phyloP scores from a whole-genome alignment of 352 stramenopile species.

The Bremia lactucae region DNA sequence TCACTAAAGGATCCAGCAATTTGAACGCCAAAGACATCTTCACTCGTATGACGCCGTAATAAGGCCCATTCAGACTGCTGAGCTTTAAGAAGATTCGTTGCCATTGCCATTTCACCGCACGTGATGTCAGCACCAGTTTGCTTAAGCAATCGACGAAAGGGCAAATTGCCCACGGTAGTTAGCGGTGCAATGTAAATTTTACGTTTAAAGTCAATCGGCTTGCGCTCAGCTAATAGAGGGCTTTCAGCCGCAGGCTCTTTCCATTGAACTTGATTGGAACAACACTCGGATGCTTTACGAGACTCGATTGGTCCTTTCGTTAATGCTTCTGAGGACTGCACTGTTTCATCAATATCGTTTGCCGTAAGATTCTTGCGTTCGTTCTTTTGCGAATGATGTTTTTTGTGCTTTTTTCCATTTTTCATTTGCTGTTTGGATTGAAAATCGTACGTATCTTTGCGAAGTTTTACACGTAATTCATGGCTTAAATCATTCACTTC shows the following conservation, averaged over 20 bases:
- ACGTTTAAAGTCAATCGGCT: conserved; percentile 93
- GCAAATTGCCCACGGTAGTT: conserved; percentile 99
- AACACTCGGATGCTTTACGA: too few relatives aligned
- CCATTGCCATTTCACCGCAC: conserved; percentile 96
- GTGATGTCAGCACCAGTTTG: conserved; percentile 98
- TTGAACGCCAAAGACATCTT: conserved; percentile 98
- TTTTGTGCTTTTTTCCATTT: conserved; percentile 40
- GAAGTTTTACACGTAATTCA: conserved; percentile 67
- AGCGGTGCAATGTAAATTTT: conserved; percentile 99
- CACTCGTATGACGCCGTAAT: conserved; percentile 90
- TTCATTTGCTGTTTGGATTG: conserved; percentile 62
- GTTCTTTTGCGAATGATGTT: conserved; percentile 22
- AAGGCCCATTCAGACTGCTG: conserved; percentile 95
- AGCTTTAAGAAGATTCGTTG: conserved; percentile 90
- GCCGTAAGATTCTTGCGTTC: conserved; percentile 10
- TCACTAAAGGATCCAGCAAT: conserved; percentile 89
- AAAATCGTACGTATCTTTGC: conserved; percentile 92
- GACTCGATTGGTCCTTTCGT: not conserved
- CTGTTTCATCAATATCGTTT: not conserved
- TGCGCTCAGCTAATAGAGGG: conserved; percentile 56
- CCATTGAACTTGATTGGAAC: too few relatives aligned
- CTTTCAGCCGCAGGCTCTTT: conserved; percentile 33
- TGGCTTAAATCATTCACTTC: conserved; percentile 84
- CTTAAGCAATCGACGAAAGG: conserved; percentile 96
- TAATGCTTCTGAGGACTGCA: not conserved